These are phyloP conservation scores for Neofusicoccum sp. DNA, from an alignment of 2,329 filamentous ascomycete genomes.

Conservation along the genomic window DNA sequence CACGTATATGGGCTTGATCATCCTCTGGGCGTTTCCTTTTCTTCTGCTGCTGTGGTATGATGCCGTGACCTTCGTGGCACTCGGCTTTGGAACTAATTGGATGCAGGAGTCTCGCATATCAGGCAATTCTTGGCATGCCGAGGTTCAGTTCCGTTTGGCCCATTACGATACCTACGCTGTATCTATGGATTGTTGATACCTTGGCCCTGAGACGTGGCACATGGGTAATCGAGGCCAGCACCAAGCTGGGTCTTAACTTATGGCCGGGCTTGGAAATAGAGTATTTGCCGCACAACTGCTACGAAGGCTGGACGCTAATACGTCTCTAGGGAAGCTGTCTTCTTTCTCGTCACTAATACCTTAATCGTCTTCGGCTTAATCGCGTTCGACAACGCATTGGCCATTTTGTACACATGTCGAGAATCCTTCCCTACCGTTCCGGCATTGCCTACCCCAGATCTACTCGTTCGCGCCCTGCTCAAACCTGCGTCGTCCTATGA, in stretches of 20 bases:
- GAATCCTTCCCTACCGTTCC: constrained; percentile 54
- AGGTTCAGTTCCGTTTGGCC: constrained; percentile 57
- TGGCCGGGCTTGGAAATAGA: constrained; percentile 69
- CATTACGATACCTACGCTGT: constrained; percentile 63
- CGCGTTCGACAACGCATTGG: constrained; percentile 67
- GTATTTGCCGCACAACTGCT: constrained; percentile 24
- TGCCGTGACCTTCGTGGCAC: neutral
- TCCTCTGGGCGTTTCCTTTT: constrained; percentile 68
- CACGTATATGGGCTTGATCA: constrained; percentile 68
- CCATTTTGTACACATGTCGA: constrained; percentile 64
- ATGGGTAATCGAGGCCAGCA: constrained; percentile 67
- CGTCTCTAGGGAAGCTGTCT: constrained; percentile 58
- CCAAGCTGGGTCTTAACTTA: constrained; percentile 62
- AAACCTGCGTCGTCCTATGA: constrained; percentile 54
- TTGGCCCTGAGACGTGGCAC: constrained; percentile 65
- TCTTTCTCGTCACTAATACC: constrained; percentile 69
- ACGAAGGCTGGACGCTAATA: constrained; percentile 12
- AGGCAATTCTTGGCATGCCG: constrained; percentile 63
- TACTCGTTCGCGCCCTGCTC: constrained; percentile 55
- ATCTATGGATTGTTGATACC: constrained; percentile 72
- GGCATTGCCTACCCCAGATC: constrained; percentile 47
- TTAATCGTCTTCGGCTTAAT: constrained; percentile 68
- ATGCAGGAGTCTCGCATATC: constrained; percentile 57
- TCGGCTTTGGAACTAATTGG: constrained; percentile 12
- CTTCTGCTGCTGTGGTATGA: constrained; percentile 59